These are phyloP conservation scores for Mycena venus DNA, from an alignment of 768 basidiomycete species.

Conservation along the genomic window DNA sequence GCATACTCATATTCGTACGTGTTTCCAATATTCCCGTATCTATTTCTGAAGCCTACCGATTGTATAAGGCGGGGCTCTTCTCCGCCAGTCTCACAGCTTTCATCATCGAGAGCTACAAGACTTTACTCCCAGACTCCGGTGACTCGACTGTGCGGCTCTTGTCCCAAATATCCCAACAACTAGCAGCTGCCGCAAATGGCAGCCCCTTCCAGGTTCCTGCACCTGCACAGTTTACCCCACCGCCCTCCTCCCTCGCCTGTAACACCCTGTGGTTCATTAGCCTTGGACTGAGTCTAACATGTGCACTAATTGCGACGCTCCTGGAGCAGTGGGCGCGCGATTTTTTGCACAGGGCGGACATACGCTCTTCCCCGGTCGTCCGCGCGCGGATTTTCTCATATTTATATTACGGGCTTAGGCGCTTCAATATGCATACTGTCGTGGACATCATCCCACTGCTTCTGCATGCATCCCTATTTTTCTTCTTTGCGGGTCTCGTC, in stretches of 20 bases:
- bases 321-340: slow-evolving; percentile 16
- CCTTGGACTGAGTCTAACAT: slow-evolving; percentile 3
- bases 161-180: slow-evolving; percentile 3
- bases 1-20: too few relatives aligned
- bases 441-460: slow-evolving; percentile 26
- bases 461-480: slow-evolving; percentile 1
- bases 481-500: slow-evolving; percentile 1
- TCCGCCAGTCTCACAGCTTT: neutral
- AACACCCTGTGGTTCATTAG: slow-evolving; percentile 8
- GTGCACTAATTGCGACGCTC: slow-evolving; percentile 10
- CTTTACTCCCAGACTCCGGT: neutral
- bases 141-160: neutral
- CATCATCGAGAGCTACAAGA: neutral
- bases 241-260: neutral
- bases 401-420: neutral
- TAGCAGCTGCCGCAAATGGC: neutral
- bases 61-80: neutral
- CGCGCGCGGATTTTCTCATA: neutral
- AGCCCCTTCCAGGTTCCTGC: neutral
- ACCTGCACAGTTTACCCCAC: neutral
- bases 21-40: too few relatives aligned
- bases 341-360: neutral
- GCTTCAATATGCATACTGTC: neutral
- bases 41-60: too few relatives aligned
- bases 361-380: neutral